Percentiles rank a stretch among this genome's conserved stretches.
Evolutionary conservation across 108 stramenopile species (phyloP).

Genomic region (Mediolabrus comicus): DNA sequence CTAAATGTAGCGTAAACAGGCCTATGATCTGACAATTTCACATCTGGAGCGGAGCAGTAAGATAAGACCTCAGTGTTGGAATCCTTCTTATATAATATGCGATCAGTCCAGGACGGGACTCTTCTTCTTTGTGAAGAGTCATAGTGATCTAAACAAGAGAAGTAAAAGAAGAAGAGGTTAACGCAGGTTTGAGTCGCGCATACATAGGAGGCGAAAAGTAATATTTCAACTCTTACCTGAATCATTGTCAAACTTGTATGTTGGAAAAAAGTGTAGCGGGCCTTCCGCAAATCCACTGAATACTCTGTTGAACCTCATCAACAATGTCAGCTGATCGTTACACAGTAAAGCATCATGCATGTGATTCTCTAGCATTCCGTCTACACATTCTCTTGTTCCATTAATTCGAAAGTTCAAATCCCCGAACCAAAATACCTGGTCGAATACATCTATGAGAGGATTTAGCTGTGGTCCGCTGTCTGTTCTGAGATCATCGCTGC

Average conservation of each 20-base stretch:
- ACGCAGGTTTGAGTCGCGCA: background rate
- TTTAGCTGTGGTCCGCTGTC: conserved; percentile 58
- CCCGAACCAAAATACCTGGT: conserved; percentile 95
- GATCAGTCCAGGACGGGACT: conserved; percentile 98
- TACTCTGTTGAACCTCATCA: conserved; percentile 52
- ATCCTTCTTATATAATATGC: conserved; percentile 86
- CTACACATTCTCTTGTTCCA: conserved; percentile 57
- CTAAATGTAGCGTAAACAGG: conserved; percentile 89
- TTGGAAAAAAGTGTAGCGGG: conserved; percentile 82
- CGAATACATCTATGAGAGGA: conserved; percentile 52
- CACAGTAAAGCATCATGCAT: conserved; percentile 62
- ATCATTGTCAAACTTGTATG: conserved; percentile 94
- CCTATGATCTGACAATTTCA: conserved; percentile 89
- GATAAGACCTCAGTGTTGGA: conserved; percentile 61
- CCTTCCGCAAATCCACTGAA: conserved; percentile 93
- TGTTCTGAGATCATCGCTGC: conserved; percentile 54
- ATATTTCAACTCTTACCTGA: conserved; percentile 10
- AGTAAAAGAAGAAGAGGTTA: background rate
- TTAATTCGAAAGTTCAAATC: conserved; percentile 96
- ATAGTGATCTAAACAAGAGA: conserved; percentile 18
- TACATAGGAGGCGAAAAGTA: background rate
- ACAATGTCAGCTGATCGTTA: conserved; percentile 67
- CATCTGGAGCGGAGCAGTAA: conserved; percentile 60
- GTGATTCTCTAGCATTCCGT: conserved; percentile 43
- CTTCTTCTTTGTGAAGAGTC: conserved; percentile 65